Base-by-base conservation (phyloP, 139 green algal genomes). In the Edaphochlamys debaryana region DNA sequence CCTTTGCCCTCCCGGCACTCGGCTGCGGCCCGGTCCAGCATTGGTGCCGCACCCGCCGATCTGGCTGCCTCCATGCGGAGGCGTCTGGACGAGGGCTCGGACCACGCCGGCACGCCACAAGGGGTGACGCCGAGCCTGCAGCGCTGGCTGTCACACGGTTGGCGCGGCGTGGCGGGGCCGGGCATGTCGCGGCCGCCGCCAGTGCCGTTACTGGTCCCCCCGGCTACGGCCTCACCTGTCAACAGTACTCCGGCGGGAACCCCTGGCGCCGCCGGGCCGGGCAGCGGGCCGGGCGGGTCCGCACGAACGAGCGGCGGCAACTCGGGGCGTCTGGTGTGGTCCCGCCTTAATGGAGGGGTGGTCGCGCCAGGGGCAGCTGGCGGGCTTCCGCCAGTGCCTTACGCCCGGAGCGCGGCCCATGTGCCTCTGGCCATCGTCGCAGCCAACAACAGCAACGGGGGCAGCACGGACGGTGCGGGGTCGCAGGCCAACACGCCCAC, bases 131-230 rank as follows among this genome's bases (percentile, higher is more conserved):
- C 37, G 5, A 58, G 73, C 17, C 58, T 80, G 37, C 56, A 69
- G 73, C 73, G 73, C 11, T 80, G 54, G 56, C 40, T 80, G 30
- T 80, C 73, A 0, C 73, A 80, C 38, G 73, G 73, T 3, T 80
- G 73, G 73, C 73, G 73, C 8, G 73, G 73, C 0, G 29, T 69
- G 56, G 56, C 38, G 56, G 58, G 67, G 4, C 40, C 56, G 7
- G 70, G 36, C 8, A 30, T 77, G 30, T n/a, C 69, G 45, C 69
- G 45, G 1, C 38, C 52, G 41, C 68, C n/a, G n/a, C n/a, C n/a
- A n/a, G n/a, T n/a, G n/a, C n/a, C n/a, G n/a, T n/a, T n/a, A n/a
- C n/a, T n/a, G n/a, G n/a, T n/a, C n/a, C n/a, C n/a, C n/a, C n/a
- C n/a, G n/a, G n/a, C n/a, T n/a, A n/a, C n/a, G n/a, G n/a, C n/a